Conservation (phyloP, 2,329 filamentous ascomycete genomes). For the Colletotrichum musicola region DNA sequence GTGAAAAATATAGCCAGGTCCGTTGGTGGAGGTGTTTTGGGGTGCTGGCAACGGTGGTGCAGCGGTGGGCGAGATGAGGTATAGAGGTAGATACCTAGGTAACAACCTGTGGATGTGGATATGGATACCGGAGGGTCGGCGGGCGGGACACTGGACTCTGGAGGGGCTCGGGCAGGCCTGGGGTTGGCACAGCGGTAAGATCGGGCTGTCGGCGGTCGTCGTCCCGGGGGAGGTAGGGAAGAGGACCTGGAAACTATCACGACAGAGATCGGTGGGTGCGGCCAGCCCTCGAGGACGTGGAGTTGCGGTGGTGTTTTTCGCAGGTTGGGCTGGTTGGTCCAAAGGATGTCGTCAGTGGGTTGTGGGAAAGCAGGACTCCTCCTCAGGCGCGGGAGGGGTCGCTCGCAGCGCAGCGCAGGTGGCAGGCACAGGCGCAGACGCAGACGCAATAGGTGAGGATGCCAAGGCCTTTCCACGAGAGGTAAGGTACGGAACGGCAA, state of each 20-base stretch:
- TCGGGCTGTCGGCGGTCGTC: constrained; percentile 34
- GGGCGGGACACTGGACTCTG: constrained; percentile 13
- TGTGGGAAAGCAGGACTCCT: constrained; percentile 31
- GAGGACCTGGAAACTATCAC: constrained; percentile 18
- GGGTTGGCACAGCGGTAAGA: constrained; percentile 31
- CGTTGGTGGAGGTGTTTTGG: constrained; percentile 14
- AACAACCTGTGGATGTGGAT: not conserved
- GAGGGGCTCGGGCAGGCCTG: constrained; percentile 10
- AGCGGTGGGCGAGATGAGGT: not conserved
- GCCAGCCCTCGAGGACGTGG: constrained; percentile 34
- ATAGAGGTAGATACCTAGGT: not conserved
- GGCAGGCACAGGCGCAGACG: not conserved
- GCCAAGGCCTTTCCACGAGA: not conserved
- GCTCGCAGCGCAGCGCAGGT: constrained; percentile 21
- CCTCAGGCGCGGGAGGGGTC: constrained; percentile 32
- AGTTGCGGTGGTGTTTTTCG: constrained; percentile 37
- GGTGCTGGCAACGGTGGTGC: not conserved
- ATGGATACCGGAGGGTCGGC: constrained; percentile 30
- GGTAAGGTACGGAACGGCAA: too few species aligned
- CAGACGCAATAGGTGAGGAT: not conserved
- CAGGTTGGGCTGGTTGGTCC: constrained; percentile 29
- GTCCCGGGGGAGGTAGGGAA: not conserved
- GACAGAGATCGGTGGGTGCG: constrained; percentile 38
- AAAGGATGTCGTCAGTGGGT: constrained; percentile 39
- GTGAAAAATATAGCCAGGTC: not conserved